Evolutionary conservation across 805 yeast genomes (phyloP), one percentile per base, ranked within the genome.

Genomic region (Nakazawaea anatomiae): DNA sequence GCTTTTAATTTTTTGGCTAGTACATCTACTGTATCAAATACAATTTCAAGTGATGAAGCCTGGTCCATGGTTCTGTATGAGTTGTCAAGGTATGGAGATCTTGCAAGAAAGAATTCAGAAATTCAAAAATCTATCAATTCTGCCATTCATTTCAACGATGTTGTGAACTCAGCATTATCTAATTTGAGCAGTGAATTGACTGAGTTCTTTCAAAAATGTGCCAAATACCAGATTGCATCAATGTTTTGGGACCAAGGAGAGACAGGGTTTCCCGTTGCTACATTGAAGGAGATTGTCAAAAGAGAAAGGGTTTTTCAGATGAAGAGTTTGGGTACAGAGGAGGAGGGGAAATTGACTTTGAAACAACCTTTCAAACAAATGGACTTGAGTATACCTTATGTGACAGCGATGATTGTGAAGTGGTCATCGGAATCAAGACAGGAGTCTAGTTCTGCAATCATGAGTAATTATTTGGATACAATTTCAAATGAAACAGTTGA

Each of bases 341-440:
- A 27, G 6, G 40, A 35, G 6, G 40, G 28, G 25, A 18, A 18
- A 38, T 5, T 18, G 4, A 12, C 30, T 10, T 7, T 4, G 6
- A 41, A 35, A 2, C 48, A 60, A 3, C 60, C 64, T 1, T 42
- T 60, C 14, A 52, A 56, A 4, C 50, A 48, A 6, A 52, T 65
- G 39, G 52, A 55, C 7, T 51, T 68, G 18, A 60, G 64, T 42
- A 39, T 50, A 28, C 51, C 53, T 1, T 71, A 4, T 56, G 59
- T 65, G 55, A 78, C 57, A 56, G 73, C 74, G 10, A 57, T 63
- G 6, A 57, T 86, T 39, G 83, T 83, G 0, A 73, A 77, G 44
- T 90, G 97, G 97, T 67, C 81, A 36, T 75, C 88, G 0, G 78
- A 75, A 44, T 85, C 95, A 0, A 75, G 86, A 38, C 84, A 83